Evolutionary conservation across 148 eudicot genomes (phyloP).

Genomic region (Persicaria maculosa): DNA sequence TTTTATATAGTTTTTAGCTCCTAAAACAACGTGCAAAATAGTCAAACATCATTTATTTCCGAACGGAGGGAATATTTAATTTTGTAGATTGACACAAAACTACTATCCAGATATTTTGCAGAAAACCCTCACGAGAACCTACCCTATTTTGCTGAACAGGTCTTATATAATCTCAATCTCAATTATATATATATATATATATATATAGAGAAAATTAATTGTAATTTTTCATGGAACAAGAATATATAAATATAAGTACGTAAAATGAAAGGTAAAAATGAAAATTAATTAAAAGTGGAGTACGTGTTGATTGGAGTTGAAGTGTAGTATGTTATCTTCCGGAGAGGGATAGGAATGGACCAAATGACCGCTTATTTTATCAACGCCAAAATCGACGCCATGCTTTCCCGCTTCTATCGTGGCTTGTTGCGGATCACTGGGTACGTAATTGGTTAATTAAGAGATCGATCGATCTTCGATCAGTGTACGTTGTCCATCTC

Average conservation of each 20-base stretch:
- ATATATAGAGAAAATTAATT: too few species aligned
- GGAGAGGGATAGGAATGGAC: slow-evolving; percentile 13
- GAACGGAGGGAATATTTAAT: too few species aligned
- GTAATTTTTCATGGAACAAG: too few species aligned
- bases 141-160: slow-evolving; percentile 4
- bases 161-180: background rate
- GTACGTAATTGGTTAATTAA: too few species aligned
- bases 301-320: background rate
- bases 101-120: background rate
- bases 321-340: slow-evolving; percentile 13
- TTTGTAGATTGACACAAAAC: slow-evolving; percentile 9
- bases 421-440: slow-evolving; percentile 12
- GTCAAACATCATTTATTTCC: too few species aligned
- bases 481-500: too few species aligned
- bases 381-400: slow-evolving; percentile 7
- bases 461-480: too few species aligned
- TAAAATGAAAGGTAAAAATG: too few species aligned
- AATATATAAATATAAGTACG: too few species aligned
- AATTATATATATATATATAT: too few species aligned
- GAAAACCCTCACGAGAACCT: slow-evolving; percentile 9
- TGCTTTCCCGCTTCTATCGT: background rate
- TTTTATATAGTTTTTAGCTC: too few species aligned
- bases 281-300: background rate
- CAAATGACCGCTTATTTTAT: slow-evolving; percentile 9
- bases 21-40: too few species aligned